Base-by-base conservation (phyloP, 139 green algal species). In the Chlorella sp. region DNA sequence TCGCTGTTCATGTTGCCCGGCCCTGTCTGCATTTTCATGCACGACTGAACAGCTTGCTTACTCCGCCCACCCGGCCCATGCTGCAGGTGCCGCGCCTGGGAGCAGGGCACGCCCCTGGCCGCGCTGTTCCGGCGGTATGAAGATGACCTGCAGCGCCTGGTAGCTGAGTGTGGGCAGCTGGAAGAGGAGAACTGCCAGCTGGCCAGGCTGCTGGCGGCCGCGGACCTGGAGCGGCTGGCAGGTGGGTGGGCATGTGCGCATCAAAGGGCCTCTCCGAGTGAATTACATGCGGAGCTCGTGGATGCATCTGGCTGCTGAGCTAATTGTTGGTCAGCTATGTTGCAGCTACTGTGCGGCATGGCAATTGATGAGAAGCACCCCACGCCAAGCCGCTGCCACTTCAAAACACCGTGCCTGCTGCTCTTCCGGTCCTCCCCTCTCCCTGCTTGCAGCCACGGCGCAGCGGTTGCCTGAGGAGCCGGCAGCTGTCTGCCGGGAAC, bases 121-220 rank as follows among this genome's bases (percentile, higher is more conserved):
- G 12, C n/a, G 4, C 51, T 84, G 30, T 89, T 89, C 20, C 30
- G 74, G 17, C 55, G 76, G 0, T 86, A 70, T 36, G 85, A 89
- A 38, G 56, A 23, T 9, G 79, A 83, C 21, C 11, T 89, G 30
- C 28, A 64, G 56, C 56, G 64, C 17, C 21, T 63, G 69, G n/a
- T 83, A 12, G 67, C 78, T 21, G 11, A 60, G 20, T 28, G 26
- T 1, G 12, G 36, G 39, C 47, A 39, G 28, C 30, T 89, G 65
- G 32, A 80, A 56, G 63, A 68, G 25, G 79, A 87, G 36, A 89
- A 74, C 36, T 16, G 55, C 36, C 28, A 74, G 36, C 39, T 89
- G 51, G 83, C 83, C 3, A n/a, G 55, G 28, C 34, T 80, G 64
- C 55, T 83, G 64, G 83, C 83, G 2, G 83, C 82, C 0, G 56